A percentile compares a stretch with the other conserved stretches of the same genome.
Conservation (phyloP, 2,329 filamentous ascomycete species). For the Phaeosphaeriaceae sp. region DNA sequence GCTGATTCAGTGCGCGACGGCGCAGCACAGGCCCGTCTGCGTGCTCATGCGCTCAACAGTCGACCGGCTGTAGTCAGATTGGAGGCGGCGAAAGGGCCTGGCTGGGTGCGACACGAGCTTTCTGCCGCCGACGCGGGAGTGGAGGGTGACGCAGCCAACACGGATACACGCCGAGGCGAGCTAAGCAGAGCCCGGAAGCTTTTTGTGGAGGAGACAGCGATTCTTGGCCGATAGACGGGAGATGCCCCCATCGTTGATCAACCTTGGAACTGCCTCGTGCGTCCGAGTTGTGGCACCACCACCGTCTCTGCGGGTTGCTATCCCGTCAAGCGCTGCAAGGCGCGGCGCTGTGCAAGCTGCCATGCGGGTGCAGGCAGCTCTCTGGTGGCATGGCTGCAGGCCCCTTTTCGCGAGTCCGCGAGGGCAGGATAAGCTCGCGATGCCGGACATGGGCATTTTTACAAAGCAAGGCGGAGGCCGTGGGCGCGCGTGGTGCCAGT, state of each 20-base stretch:
- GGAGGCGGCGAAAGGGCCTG: slow-evolving; percentile 35
- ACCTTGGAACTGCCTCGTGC: slow-evolving; percentile 20
- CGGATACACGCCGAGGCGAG: slow-evolving; percentile 29
- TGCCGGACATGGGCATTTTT: not conserved
- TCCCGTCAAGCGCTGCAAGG: slow-evolving; percentile 18
- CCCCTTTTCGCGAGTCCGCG: slow-evolving; percentile 11
- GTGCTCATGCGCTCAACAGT: slow-evolving; percentile 30
- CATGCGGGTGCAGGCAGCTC: not conserved
- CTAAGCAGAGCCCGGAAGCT: slow-evolving; percentile 44
- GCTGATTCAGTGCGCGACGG: slow-evolving; percentile 11
- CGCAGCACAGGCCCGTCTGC: slow-evolving; percentile 30
- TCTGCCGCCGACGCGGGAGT: slow-evolving; percentile 42
- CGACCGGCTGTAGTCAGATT: slow-evolving; percentile 38
- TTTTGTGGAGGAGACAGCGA: slow-evolving; percentile 37
- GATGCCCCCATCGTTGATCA: slow-evolving; percentile 30
- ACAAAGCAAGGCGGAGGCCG: not conserved
- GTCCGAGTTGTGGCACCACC: slow-evolving; percentile 13
- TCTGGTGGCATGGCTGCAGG: slow-evolving; percentile 7
- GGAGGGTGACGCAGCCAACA: slow-evolving; percentile 42
- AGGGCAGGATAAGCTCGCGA: not conserved
- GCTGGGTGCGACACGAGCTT: slow-evolving; percentile 39
- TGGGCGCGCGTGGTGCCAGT: not conserved
- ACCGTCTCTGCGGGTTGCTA: slow-evolving; percentile 6
- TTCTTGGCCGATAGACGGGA: slow-evolving; percentile 18
- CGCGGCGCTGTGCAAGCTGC: slow-evolving; percentile 1